Base-by-base conservation (phyloP, 2,329 filamentous ascomycete genomes). In the Ceratocystiopsis brevicomis region DNA sequence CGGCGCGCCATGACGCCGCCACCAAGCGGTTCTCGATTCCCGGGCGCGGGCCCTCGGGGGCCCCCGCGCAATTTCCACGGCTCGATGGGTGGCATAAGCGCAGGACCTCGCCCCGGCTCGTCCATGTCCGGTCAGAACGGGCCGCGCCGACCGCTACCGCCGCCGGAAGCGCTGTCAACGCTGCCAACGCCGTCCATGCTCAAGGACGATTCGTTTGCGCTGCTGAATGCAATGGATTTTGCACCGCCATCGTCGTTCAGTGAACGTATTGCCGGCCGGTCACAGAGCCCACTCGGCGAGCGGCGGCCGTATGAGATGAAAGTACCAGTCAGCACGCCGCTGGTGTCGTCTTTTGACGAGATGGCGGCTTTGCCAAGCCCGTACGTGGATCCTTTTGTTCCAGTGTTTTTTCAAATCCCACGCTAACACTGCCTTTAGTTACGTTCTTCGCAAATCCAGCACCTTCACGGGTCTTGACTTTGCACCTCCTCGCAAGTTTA, bases 1-100 rank as follows among this genome's bases (percentile, higher is more conserved):
- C 82, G 88, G 53, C 82, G 88, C 54, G 88, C 88, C 42, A 95
- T 96, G 88, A 96, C 88, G 17, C 88, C 88, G 42, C 88, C 88
- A 16, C 87, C 88, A 2, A 65, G 66, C 41, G 65, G 65, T 39
- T 55, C 65, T 41, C 60, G 68, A 39, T 61, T 64, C 54, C 61
- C 56, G 16, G 54, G 63, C 4, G 53, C 53, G 1, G 33, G 47
- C 15, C 47, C 51, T 19, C 42, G 37, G 3, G 40, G 46, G 13
- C 59, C 56, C 40, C 63, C 61, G 36, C 63, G 63, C 10, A 59
- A 56, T 42, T 56, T 56, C 48, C 60, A 67, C 44, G 68, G 68
- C 21, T 71, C 69, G 5, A 59, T 71, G 46, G 62, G 66, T 15
- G 66, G 63, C 37, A 66, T 65, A 60, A 62, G 61, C 38, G 41